Base-by-base conservation (phyloP, 2,329 filamentous ascomycete species). In the Paramyrothecium sp. region DNA sequence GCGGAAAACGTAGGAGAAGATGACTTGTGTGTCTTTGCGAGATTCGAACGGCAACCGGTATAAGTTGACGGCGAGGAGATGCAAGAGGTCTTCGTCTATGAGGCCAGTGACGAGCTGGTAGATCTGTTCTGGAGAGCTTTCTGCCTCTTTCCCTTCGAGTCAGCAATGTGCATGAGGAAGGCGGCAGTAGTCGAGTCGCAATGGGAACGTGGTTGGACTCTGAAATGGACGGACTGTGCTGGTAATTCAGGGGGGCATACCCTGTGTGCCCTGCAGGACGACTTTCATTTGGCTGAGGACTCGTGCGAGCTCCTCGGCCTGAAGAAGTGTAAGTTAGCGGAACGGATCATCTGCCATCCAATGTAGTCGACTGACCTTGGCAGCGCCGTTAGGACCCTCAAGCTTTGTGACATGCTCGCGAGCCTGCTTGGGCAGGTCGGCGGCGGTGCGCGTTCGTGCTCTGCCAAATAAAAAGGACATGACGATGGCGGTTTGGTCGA, bases 1-100 rank as follows among this genome's bases (percentile, higher is more conserved):
- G 63, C 93, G 91, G 71, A 97, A 92, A 64, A 96, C 90, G 73
- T 94, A 95, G 46, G 92, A 97, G 77, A 98, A 95, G 71, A 97
- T 95, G 61, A 95, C 91, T 72, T 97, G 94, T 13, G 91, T 91
- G 70, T 97, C 94, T 79, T 97, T 98, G 69, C 94, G 89, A 41
- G 93, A 91, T 78, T 99, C 95, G 78, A 99, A 99, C 1, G 94
- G 92, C 4, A 99, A 84, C 54, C 89, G 86, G 74, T 91, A 87
- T 50, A 99, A 89, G 69, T 89, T 89, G 59, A 88, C 83, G 20
- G 94, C 92, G 57, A 99, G 88, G 54, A 90, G 81, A 66, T 90
- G 90, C 48, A 99, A 86, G 8, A 99, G 82, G 72, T 97, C 92
- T 76, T 97, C 92, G 71, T 93, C 87, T 66, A 97, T 89, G 60